A percentile compares a stretch with the other conserved stretches of the same genome.
These are phyloP conservation scores for Metschnikowia anglica DNA, from an alignment of 805 yeast species.

Conservation along the genomic window DNA sequence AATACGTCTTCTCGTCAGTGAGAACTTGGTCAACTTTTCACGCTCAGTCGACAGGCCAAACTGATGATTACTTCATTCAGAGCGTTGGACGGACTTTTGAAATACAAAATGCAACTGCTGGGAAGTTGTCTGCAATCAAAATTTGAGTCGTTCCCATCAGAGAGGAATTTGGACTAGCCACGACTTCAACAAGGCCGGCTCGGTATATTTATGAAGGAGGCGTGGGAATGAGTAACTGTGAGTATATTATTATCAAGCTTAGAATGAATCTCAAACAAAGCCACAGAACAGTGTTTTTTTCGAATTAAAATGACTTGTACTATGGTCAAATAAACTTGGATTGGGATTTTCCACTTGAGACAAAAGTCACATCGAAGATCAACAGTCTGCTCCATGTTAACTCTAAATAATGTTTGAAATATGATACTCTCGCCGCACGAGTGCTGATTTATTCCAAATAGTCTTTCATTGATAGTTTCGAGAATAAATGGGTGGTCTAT, in stretches of 20 bases:
- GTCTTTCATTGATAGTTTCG: constrained; percentile 17
- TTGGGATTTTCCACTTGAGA: constrained; percentile 14
- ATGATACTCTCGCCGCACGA: constrained; percentile 77
- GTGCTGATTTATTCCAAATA: constrained; percentile 69
- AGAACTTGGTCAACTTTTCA: constrained; percentile 70
- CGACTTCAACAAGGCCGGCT: constrained; percentile 30
- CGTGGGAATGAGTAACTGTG: constrained; percentile 45
- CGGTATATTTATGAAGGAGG: constrained; percentile 25
- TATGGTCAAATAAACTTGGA: constrained; percentile 20
- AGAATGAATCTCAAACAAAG: constrained; percentile 47
- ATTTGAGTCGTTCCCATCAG: constrained; percentile 18
- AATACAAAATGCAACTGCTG: constrained; percentile 23
- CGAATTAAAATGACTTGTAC: constrained; percentile 34
- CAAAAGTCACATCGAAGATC: constrained; percentile 17
- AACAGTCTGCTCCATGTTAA: constrained; percentile 31
- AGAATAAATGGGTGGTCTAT: constrained; percentile 65
- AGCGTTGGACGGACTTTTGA: constrained; percentile 35
- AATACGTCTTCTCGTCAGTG: constrained; percentile 40
- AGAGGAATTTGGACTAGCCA: constrained; percentile 40
- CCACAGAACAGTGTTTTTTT: constrained; percentile 28
- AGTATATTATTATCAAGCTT: constrained; percentile 12
- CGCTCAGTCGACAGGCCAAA: constrained; percentile 65
- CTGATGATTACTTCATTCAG: constrained; percentile 48
- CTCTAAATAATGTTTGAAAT: constrained; percentile 51
- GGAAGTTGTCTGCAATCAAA: background rate